Evolutionary conservation across 139 green algal species (phyloP), one percentile per base, ranked within the genome.

Genomic region (Chlorella sp.): DNA sequence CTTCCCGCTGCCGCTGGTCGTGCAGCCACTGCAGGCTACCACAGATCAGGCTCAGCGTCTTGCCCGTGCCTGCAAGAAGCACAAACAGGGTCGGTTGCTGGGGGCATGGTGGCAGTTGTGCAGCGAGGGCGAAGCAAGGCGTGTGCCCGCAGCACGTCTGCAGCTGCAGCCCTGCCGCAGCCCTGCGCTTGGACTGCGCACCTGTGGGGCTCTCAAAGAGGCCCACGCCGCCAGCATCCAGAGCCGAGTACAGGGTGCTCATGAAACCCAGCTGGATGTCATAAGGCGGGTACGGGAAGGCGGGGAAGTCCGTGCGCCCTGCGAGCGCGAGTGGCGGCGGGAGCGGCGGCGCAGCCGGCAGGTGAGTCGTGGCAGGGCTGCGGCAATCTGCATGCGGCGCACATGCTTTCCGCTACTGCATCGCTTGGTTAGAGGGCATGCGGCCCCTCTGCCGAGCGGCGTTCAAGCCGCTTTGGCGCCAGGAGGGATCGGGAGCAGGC

Each of bases 21-120:
- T 91, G 68, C 38, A 98, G 92, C 95, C 95, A 98, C 38, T 95
- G 91, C 55, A 99, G 84, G 6, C 89, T 81, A 55, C 88, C 91
- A 86, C 96, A 98, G 56, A 99, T 97, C 12, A 99, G 80, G 83
- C 94, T 98, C 34, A 99, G 92, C 18, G 96, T 99, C 83, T 99
- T 99, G 60, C 96, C 95, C 2, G 95, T 98, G 57, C 96, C 95
- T 94, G 89, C 78, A 83, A n/a, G 18, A 9, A 9, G 44, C 26
- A 74, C n/a, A n/a, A n/a, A n/a, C n/a, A n/a, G n/a, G n/a, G n/a
- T n/a, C n/a, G n/a, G n/a, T n/a, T n/a, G n/a, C n/a, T n/a, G n/a
- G n/a, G n/a, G n/a, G n/a, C n/a, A n/a, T n/a, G n/a, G n/a, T n/a
- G n/a, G n/a, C n/a, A n/a, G n/a, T n/a, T n/a, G n/a, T n/a, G n/a